phyloP scores from a whole-genome alignment of 768 basidiomycete genomes.

The Russula ochroleuca region DNA sequence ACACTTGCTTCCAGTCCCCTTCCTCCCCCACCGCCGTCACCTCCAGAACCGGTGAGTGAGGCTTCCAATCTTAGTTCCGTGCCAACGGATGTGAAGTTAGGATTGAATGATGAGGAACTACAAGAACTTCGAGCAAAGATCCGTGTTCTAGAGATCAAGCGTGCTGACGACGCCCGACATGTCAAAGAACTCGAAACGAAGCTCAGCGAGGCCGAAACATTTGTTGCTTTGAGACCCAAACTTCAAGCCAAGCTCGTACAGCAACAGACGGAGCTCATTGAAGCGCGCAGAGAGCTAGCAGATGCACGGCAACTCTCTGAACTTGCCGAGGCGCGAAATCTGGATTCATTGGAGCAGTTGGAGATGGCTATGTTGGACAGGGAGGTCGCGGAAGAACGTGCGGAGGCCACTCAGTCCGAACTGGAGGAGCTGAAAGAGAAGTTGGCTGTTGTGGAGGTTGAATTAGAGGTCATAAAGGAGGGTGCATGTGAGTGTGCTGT shows the following conservation, averaged over 20 bases:
- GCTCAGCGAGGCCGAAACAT: slow-evolving; percentile 79
- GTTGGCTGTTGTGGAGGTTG: slow-evolving; percentile 75
- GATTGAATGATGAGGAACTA: slow-evolving; percentile 50
- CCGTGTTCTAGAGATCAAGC: slow-evolving; percentile 80
- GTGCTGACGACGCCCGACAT: slow-evolving; percentile 79
- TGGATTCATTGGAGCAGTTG: slow-evolving; percentile 83
- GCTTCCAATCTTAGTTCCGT: background rate
- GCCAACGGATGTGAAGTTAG: slow-evolving; percentile 2
- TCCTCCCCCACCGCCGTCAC: slow-evolving; percentile 19
- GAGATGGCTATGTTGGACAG: slow-evolving; percentile 96
- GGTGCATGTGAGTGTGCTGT: slow-evolving; percentile 35
- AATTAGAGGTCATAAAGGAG: slow-evolving; percentile 73
- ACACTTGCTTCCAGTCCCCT: background rate
- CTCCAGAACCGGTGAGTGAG: background rate
- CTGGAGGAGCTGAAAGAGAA: slow-evolving; percentile 76
- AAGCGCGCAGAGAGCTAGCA: slow-evolving; percentile 68
- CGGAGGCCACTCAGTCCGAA: slow-evolving; percentile 74
- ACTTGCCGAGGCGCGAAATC: slow-evolving; percentile 61
- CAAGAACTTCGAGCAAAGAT: slow-evolving; percentile 82
- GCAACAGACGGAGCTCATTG: slow-evolving; percentile 74
- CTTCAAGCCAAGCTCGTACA: slow-evolving; percentile 82
- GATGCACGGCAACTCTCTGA: slow-evolving; percentile 73
- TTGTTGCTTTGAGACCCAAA: slow-evolving; percentile 82
- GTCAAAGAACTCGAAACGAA: slow-evolving; percentile 81
- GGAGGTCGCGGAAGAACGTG: slow-evolving; percentile 92